Percentiles rank a stretch among this genome's conserved stretches.
Evolutionary conservation across 1,139 yeast genomes (phyloP).

Genomic region (Tardiomyces digboiensis): DNA sequence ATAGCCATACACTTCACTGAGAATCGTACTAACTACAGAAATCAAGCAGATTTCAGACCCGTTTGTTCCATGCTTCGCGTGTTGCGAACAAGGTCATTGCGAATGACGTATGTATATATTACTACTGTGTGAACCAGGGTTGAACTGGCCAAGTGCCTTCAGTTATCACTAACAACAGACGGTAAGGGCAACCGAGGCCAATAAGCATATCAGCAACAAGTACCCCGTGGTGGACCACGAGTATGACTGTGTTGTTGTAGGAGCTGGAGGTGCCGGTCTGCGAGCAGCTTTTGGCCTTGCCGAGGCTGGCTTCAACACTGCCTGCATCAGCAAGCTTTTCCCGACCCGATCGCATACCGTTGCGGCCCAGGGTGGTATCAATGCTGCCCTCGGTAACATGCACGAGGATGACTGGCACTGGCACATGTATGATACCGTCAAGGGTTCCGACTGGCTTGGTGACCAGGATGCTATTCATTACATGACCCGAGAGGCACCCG

Average conservation of each 20-base stretch:
- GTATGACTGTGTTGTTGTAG: conserved; percentile 95
- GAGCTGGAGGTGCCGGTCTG: conserved; percentile 99
- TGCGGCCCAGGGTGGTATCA: conserved; percentile 99
- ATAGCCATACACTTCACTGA: too few relatives aligned
- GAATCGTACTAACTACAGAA: background rate
- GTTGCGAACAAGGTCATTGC: conserved; percentile 19
- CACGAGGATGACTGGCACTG: conserved; percentile 98
- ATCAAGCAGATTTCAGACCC: background rate
- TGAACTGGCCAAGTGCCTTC: too few relatives aligned
- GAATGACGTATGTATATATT: conserved; percentile 12
- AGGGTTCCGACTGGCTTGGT: conserved; percentile 99
- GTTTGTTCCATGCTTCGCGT: conserved; percentile 20
- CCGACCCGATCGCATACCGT: conserved; percentile 99
- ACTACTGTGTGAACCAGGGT: too few relatives aligned
- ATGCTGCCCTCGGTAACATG: conserved; percentile 96
- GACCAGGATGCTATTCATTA: conserved; percentile 99
- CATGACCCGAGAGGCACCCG: conserved; percentile 98
- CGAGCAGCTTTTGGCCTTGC: conserved; percentile 98
- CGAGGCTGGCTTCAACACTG: conserved; percentile 95
- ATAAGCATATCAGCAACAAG: conserved; percentile 40
- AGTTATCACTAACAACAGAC: too few relatives aligned
- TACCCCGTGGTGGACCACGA: conserved; percentile 92
- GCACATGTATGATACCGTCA: conserved; percentile 99
- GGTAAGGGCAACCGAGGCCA: conserved; percentile 30
- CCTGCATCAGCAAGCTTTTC: conserved; percentile 93